Evolutionary conservation across 768 basidiomycete genomes (phyloP), one percentile per base, ranked within the genome.

Genomic region (Wakefieldia striispora): DNA sequence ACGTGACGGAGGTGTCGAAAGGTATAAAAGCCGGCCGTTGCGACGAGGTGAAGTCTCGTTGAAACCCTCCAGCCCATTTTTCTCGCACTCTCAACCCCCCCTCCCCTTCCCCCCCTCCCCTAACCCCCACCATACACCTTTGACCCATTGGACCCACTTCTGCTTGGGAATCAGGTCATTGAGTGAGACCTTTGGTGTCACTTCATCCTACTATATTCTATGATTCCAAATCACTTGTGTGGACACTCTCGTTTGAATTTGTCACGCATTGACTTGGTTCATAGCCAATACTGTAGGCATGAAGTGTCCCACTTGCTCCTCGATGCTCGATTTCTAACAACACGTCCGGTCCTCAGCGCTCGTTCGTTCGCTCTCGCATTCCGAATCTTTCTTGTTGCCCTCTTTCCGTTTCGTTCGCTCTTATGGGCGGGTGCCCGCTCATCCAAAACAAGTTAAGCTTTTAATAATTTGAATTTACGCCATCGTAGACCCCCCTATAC

Each of bases 221-320:
- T 70, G 73, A 72, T 62, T 61, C 74, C 74, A 64, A 74, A 56
- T 59, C 61, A 58, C 43, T 38, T 45, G 57, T 55, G 44, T 57
- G 55, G 51, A 61, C 64, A 58, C 51, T 51, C 68, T 70, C 67
- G 54, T 2, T 71, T 54, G 70, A 70, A 70, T 57, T 55, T 59
- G 65, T 56, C 57, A 60, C 24, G 59, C 59, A 42, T 27, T 65
- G 64, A 61, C 62, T 76, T 69, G 79, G 77, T 80, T 81, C 79
- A 81, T 80, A 79, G 78, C 73, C 75, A 71, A 75, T 72, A 77
- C 76, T 75, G 75, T 74, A 71, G 70, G 61, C 26, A 47, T n/a
- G 60, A 72, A 69, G 76, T 66, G 76, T 73, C 72, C 65, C 55
- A 57, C 54, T 21, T 24, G 58, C 55, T 53, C 37, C 21, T 56